phyloP scores from a whole-genome alignment of 78 protist genomes.

The Tieghemostelium lacteum region DNA sequence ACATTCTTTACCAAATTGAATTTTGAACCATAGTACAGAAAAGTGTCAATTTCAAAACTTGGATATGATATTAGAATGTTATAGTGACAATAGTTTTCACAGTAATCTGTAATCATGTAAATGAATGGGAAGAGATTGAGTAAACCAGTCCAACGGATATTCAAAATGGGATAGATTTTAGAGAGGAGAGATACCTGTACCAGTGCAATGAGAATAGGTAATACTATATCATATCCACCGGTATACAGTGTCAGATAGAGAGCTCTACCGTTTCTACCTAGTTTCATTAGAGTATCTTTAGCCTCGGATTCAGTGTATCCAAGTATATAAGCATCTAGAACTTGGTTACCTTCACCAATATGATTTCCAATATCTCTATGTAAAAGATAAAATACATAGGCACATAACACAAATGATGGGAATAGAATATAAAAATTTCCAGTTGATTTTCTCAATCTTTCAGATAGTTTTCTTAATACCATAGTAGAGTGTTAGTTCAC shows the following conservation, averaged over 20 bases:
- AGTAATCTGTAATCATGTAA: not conserved
- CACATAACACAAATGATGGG: not conserved
- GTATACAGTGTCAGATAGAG: slow-evolving; percentile 21
- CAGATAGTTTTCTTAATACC: slow-evolving; percentile 1
- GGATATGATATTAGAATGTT: slow-evolving; percentile 1
- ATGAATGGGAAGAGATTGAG: not conserved
- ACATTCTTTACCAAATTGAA: slow-evolving; percentile 2
- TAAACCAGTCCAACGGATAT: not conserved
- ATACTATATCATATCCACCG: slow-evolving; percentile 4
- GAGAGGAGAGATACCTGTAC: slow-evolving; percentile 4
- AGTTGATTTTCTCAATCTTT: not conserved
- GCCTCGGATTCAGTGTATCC: slow-evolving; percentile 5
- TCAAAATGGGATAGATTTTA: slow-evolving; percentile 1
- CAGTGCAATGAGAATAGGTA: not conserved
- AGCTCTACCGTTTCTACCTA: slow-evolving; percentile 4
- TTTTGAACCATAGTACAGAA: not conserved
- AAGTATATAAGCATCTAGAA: slow-evolving; percentile 2
- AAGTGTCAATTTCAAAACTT: not conserved
- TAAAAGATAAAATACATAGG: slow-evolving; percentile 1
- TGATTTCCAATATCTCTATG: not conserved
- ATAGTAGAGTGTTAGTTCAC: no score
- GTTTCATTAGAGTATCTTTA: not conserved
- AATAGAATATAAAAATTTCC: not conserved
- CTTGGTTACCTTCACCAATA: not conserved
- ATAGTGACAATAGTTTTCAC: slow-evolving; percentile 24